A percentile compares a stretch with the other conserved stretches of the same genome.
These are phyloP conservation scores for Posidonia australis DNA, from an alignment of 106 monocot species.

Conservation along the genomic window DNA sequence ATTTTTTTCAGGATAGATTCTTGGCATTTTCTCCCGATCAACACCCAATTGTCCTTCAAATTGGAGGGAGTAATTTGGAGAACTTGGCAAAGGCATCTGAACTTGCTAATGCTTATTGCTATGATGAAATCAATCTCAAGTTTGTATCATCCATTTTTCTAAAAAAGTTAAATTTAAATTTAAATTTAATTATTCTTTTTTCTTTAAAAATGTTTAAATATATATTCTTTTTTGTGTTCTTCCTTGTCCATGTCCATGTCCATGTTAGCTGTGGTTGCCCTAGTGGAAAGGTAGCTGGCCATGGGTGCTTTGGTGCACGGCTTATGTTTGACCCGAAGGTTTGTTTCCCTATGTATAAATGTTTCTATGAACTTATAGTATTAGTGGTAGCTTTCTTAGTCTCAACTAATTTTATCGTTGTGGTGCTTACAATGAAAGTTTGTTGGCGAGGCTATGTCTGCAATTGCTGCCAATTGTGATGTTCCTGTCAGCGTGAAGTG, in stretches of 20 bases:
- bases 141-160: slow-evolving; percentile 12
- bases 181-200: not conserved
- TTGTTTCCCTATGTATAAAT: slow-evolving; percentile 4
- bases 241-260: too few species aligned
- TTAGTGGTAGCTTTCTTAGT: not conserved
- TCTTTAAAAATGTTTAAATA: too few species aligned
- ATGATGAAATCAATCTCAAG: slow-evolving; percentile 96
- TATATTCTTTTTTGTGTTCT: not conserved
- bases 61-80: slow-evolving; percentile 93
- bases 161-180: not conserved
- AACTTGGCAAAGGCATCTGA: slow-evolving; percentile 86
- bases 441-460: slow-evolving; percentile 90
- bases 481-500: slow-evolving; percentile 98
- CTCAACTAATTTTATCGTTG: not conserved
- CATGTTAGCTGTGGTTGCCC: slow-evolving; percentile 89
- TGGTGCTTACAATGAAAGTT: slow-evolving; percentile 39
- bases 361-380: not conserved
- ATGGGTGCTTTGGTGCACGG: slow-evolving; percentile 97
- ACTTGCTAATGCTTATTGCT: slow-evolving; percentile 71
- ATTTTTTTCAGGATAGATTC: slow-evolving; percentile 70
- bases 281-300: slow-evolving; percentile 95
- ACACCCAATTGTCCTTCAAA: slow-evolving; percentile 93
- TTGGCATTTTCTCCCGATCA: slow-evolving; percentile 78
- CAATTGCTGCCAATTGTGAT: slow-evolving; percentile 73
- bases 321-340: slow-evolving; percentile 97